These are phyloP conservation scores for Botrytis porri DNA, from an alignment of 2,329 filamentous ascomycete species.

Conservation along the genomic window DNA sequence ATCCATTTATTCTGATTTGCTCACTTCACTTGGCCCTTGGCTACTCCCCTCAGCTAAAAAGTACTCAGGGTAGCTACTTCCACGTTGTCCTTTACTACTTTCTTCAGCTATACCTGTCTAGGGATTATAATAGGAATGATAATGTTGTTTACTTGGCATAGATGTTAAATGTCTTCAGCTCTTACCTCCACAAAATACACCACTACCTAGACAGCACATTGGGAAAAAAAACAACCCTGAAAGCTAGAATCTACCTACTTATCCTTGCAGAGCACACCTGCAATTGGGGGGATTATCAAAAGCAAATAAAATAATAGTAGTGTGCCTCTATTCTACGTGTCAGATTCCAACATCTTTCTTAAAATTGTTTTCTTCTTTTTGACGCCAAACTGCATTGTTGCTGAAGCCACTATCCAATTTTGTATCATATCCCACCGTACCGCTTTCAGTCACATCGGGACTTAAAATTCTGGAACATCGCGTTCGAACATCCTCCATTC, in stretches of 20 bases:
- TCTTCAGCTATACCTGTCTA: not conserved
- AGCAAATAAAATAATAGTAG: not conserved
- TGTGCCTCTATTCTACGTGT: slow-evolving; percentile 2
- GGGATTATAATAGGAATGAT: not conserved
- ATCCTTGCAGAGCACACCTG: slow-evolving; percentile 1
- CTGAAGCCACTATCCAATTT: not conserved
- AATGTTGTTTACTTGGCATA: not conserved
- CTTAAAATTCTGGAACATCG: not conserved
- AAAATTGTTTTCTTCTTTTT: not conserved
- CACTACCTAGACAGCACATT: not conserved
- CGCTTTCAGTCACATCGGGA: not conserved
- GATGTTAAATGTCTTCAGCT: not conserved
- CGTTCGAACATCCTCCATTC: not conserved
- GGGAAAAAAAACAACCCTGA: not conserved
- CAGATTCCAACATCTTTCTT: not conserved
- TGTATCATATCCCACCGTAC: not conserved
- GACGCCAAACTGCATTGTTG: not conserved
- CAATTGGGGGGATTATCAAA: not conserved
- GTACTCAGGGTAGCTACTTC: not conserved
- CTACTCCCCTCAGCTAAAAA: not conserved
- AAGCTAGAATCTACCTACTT: not conserved
- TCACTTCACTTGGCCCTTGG: not conserved
- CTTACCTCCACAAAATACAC: not conserved
- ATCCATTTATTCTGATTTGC: not conserved
- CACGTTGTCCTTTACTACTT: not conserved